Evolutionary conservation across 2,329 filamentous ascomycete genomes (phyloP).

Genomic region (Trichoderma aggressivum): DNA sequence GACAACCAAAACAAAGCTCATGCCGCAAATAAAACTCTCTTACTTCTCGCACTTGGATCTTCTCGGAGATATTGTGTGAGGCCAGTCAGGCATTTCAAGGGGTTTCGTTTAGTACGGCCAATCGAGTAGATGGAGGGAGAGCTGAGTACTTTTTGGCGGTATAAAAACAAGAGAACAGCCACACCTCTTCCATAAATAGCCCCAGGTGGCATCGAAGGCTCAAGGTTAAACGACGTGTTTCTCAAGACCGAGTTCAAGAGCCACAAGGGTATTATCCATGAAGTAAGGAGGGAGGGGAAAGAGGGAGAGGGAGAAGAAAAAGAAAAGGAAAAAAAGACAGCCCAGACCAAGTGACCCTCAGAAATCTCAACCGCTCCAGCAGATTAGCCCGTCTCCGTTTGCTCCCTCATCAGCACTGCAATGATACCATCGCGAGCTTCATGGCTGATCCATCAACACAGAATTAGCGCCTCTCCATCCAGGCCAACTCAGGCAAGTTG

Average conservation of each 20-base stretch:
- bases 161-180: background rate
- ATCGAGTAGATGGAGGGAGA: background rate
- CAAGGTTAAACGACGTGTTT: background rate
- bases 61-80: background rate
- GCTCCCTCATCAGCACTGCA: conserved; percentile 3
- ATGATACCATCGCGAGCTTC: background rate
- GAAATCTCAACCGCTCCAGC: background rate
- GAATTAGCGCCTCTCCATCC: background rate
- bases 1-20: background rate
- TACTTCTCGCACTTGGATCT: background rate
- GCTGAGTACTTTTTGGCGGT: background rate
- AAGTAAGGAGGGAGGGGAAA: background rate
- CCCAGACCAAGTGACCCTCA: conserved; percentile 2
- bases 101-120: background rate
- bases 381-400: background rate
- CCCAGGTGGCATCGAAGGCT: background rate
- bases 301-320: background rate
- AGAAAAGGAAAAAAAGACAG: background rate
- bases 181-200: background rate
- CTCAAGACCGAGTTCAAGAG: background rate
- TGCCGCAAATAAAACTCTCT: background rate
- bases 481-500: conserved; percentile 30
- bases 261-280: background rate
- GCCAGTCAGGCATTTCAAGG: background rate
- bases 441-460: background rate